Evolutionary conservation across 1,284 basidiomycete genomes (phyloP).

Genomic region (Phellopilus nigrolimitatus): DNA sequence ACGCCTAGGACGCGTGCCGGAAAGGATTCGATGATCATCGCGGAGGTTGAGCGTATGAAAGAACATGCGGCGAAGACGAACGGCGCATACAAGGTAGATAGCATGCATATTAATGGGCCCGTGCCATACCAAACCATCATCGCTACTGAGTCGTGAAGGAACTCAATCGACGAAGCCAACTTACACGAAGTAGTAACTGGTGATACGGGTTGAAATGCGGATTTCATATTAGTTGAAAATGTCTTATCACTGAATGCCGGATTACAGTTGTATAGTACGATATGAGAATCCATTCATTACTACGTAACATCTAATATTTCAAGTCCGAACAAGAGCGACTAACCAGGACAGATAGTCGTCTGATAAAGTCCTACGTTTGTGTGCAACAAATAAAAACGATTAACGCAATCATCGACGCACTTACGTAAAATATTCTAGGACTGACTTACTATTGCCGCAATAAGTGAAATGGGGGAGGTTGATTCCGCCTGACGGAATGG

Average conservation of each 20-base stretch:
- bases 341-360: not conserved
- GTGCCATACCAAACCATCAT: constrained; percentile 28
- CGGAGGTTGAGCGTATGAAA: constrained; percentile 30
- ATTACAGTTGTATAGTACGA: too few relatives aligned
- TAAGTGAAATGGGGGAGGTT: constrained; percentile 38
- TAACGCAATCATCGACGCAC: not conserved
- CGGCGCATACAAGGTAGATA: constrained; percentile 26
- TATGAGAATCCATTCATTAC: too few relatives aligned
- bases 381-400: not conserved
- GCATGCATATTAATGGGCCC: constrained; percentile 32
- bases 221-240: too few relatives aligned
- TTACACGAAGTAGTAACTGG: too few relatives aligned
- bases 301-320: too few relatives aligned
- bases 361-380: not conserved
- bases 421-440: too few relatives aligned
- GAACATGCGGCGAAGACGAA: constrained; percentile 28
- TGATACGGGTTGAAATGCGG: too few relatives aligned
- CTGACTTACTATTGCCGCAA: constrained; percentile 38
- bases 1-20: constrained; percentile 28
- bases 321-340: too few relatives aligned
- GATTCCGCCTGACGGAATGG: constrained; percentile 37
- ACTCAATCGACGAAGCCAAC: too few relatives aligned
- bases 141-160: constrained; percentile 4
- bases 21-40: constrained; percentile 30
- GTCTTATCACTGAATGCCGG: too few relatives aligned